A percentile compares a stretch with the other conserved stretches of the same genome.
Evolutionary conservation across 768 basidiomycete species (phyloP).

Genomic region (Mycena galericulata): DNA sequence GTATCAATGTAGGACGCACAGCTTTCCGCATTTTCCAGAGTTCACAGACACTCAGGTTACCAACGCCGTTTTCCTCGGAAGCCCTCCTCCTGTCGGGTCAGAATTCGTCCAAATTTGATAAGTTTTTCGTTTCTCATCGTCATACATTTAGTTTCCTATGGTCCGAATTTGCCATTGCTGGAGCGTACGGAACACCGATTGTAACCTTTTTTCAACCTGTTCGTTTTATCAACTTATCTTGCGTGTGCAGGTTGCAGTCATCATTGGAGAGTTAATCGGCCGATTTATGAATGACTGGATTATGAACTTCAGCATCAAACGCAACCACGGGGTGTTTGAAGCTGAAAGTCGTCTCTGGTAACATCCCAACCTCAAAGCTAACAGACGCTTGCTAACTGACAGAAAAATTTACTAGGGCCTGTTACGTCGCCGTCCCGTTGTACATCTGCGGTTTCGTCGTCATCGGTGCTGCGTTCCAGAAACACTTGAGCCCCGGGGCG

Average conservation of each 20-base stretch:
- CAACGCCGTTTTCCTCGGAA: slow-evolving; percentile 72
- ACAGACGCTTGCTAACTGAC: background rate
- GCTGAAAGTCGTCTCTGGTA: slow-evolving; percentile 70
- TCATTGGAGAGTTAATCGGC: slow-evolving; percentile 65
- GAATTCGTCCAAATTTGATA: slow-evolving; percentile 48
- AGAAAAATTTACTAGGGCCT: slow-evolving; percentile 50
- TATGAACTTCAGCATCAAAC: slow-evolving; percentile 56
- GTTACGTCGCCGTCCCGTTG: slow-evolving; percentile 63
- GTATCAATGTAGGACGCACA: slow-evolving; percentile 60
- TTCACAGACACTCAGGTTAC: slow-evolving; percentile 59
- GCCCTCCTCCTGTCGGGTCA: slow-evolving; percentile 64
- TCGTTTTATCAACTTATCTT: slow-evolving; percentile 2
- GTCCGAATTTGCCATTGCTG: slow-evolving; percentile 61
- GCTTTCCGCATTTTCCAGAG: background rate
- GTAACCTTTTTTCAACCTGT: slow-evolving; percentile 44
- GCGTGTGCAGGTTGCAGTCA: slow-evolving; percentile 56
- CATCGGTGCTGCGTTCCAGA: slow-evolving; percentile 63
- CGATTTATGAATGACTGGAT: slow-evolving; percentile 67
- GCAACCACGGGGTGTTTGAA: slow-evolving; percentile 70
- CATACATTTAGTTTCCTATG: slow-evolving; percentile 25
- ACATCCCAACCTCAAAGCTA: background rate
- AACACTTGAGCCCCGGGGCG: slow-evolving; percentile 57
- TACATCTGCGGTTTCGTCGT: slow-evolving; percentile 66
- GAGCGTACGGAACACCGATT: slow-evolving; percentile 67
- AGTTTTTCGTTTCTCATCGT: background rate